A percentile compares a stretch with the other conserved stretches of the same genome.
These are phyloP conservation scores for Puccinellia tenuiflora DNA, from an alignment of 176 grass and related monocot genomes.

Conservation along the genomic window DNA sequence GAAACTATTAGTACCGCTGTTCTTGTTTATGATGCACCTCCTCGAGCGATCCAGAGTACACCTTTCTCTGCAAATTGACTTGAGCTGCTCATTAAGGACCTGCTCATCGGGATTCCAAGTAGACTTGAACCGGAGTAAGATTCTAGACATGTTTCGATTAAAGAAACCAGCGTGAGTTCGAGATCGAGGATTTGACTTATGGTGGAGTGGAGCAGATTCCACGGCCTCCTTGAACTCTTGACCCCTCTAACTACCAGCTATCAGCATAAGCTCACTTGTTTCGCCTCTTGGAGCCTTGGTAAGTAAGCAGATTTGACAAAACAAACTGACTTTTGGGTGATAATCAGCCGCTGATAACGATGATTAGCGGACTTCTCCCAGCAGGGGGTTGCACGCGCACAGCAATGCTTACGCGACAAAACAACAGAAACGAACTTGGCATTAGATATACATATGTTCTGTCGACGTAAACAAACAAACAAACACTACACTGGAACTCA, in stretches of 20 bases:
- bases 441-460: background rate
- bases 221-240: background rate
- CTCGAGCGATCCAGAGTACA: no score
- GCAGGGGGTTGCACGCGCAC: no score
- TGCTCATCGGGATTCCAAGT: conserved; percentile 34
- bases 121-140: conserved; percentile 13
- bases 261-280: no score
- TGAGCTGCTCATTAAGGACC: conserved; percentile 24
- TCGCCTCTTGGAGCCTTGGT: no score
- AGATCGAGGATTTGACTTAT: background rate
- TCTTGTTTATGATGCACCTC: conserved; percentile 24
- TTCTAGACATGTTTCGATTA: conserved; percentile 15
- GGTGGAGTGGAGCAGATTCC: background rate
- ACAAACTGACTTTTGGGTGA: no score
- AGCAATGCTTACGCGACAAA: no score
- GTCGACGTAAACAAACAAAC: background rate
- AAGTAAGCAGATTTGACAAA: no score
- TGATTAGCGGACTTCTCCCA: no score
- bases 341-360: no score
- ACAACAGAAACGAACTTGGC: background rate
- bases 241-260: background rate
- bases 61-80: conserved; percentile 23
- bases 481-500: background rate
- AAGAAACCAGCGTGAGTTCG: background rate
- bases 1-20: background rate